A percentile compares a stretch with the other conserved stretches of the same genome.
phyloP scores from a whole-genome alignment of 805 yeast genomes.

The Candida corydali region DNA sequence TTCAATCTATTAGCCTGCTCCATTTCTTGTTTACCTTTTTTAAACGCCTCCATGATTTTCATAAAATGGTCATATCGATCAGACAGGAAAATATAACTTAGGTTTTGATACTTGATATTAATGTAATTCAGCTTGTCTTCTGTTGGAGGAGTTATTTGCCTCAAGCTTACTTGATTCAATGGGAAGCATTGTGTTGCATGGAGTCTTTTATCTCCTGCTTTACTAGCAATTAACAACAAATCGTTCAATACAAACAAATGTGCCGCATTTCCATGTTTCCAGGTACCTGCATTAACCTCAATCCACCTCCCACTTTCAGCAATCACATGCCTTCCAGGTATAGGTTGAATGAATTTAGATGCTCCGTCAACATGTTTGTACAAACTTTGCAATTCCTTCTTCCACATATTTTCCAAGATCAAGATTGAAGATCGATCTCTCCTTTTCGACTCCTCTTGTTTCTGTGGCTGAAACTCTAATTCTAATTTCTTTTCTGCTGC shows the following conservation, averaged over 20 bases:
- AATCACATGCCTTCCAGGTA: conserved; percentile 76
- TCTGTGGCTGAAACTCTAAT: conserved; percentile 33
- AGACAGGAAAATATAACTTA: conserved; percentile 56
- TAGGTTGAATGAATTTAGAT: conserved; percentile 67
- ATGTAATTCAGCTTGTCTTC: conserved; percentile 30
- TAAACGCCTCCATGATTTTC: conserved; percentile 50
- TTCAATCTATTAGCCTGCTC: conserved; percentile 6
- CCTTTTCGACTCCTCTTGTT: conserved; percentile 13
- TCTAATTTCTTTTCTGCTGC: conserved; percentile 57
- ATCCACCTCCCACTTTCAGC: conserved; percentile 82
- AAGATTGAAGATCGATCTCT: conserved; percentile 67
- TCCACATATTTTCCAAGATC: conserved; percentile 80
- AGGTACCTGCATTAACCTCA: conserved; percentile 79
- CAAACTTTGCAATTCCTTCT: conserved; percentile 59
- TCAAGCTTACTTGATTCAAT: conserved; percentile 52
- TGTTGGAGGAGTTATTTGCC: conserved; percentile 31
- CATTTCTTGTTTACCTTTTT: conserved; percentile 50
- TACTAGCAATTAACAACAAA: conserved; percentile 61
- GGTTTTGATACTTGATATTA: conserved; percentile 43
- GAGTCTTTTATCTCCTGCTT: conserved; percentile 30
- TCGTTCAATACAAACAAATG: conserved; percentile 79
- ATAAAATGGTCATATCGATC: conserved; percentile 55
- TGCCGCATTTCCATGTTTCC: conserved; percentile 72
- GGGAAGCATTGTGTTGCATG: conserved; percentile 81
- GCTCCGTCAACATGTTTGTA: conserved; percentile 91